These are phyloP conservation scores for Cupressus sempervirens DNA, from an alignment of 75 land plant species.

Conservation along the genomic window DNA sequence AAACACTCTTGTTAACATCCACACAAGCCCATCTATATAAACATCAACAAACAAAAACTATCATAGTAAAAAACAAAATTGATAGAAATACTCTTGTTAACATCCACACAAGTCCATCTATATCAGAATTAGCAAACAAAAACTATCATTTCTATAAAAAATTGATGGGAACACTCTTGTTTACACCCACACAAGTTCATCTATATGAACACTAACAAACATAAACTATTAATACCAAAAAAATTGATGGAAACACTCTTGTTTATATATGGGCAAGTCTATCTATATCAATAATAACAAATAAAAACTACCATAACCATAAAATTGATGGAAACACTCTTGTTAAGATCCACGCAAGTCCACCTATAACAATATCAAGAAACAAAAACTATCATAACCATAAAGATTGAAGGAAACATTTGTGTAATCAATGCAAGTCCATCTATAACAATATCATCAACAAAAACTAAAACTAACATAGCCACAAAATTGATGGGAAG, in stretches of 20 bases:
- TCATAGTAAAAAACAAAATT: too few relatives aligned
- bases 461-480: too few relatives aligned
- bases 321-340: background rate
- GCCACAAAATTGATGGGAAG: background rate
- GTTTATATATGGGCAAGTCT: too few relatives aligned
- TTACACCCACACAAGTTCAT: background rate
- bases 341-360: too few relatives aligned
- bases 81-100: background rate
- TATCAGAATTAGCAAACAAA: background rate
- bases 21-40: background rate
- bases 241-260: too few relatives aligned
- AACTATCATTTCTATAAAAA: too few relatives aligned
- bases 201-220: background rate
- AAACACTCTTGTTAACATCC: background rate
- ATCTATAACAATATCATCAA: background rate
- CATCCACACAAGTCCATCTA: background rate
- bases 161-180: background rate
- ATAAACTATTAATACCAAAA: too few relatives aligned
- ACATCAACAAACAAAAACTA: background rate
- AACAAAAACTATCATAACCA: too few relatives aligned
- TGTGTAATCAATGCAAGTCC: background rate
- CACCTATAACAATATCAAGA: too few relatives aligned
- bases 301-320: too few relatives aligned
- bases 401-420: background rate
- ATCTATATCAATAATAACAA: too few relatives aligned